Conservation (phyloP, 352 stramenopile genomes). For the Peronospora destructor region DNA sequence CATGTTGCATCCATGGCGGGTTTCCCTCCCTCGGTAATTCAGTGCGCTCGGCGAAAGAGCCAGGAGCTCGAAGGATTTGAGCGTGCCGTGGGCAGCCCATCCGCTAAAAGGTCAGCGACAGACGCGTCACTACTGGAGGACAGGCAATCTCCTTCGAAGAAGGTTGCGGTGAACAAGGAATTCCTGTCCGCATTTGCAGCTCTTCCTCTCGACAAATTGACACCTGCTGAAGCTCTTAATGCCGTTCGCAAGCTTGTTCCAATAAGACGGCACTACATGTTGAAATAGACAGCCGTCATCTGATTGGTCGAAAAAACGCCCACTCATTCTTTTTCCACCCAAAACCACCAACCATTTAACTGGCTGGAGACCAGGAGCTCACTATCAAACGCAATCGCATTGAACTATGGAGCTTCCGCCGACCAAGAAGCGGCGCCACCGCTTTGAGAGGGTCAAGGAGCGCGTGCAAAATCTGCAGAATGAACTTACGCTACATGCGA, state of each 20-base stretch:
- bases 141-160: constrained; percentile 30
- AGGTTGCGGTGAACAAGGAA: constrained; percentile 21
- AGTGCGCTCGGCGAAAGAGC: constrained; percentile 91
- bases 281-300: neutral
- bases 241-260: constrained; percentile 25
- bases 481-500: constrained; percentile 76
- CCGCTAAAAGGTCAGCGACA: constrained; percentile 15
- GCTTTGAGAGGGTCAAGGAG: constrained; percentile 81
- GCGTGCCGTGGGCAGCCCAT: constrained; percentile 28
- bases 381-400: constrained; percentile 9
- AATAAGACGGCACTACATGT: constrained; percentile 1
- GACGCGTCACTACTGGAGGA: constrained; percentile 12
- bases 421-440: constrained; percentile 69
- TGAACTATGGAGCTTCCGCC: constrained; percentile 23
- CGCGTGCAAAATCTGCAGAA: constrained; percentile 68
- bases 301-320: constrained; percentile 2
- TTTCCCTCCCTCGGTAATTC: constrained; percentile 91
- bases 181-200: constrained; percentile 57
- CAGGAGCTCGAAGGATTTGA: constrained; percentile 89
- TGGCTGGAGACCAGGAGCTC: constrained; percentile 7
- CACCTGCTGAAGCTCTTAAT: constrained; percentile 36
- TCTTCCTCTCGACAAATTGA: constrained; percentile 57
- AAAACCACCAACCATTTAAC: constrained; percentile 18
- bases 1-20: constrained; percentile 96
- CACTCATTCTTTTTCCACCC: neutral